phyloP scores from a whole-genome alignment of 768 basidiomycete species.

The Paxillus rubicundulus region DNA sequence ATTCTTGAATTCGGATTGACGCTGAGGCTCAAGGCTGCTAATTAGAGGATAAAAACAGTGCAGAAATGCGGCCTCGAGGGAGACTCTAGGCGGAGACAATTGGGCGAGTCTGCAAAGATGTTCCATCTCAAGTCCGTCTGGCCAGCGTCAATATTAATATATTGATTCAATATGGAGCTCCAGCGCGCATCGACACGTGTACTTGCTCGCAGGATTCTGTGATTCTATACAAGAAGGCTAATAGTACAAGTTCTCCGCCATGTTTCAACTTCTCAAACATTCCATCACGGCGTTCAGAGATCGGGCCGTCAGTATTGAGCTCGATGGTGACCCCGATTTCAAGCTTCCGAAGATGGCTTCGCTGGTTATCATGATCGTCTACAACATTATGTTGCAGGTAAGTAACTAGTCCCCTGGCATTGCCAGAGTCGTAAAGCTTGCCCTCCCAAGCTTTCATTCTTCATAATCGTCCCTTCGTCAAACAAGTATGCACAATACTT shows the following conservation, averaged over 20 bases:
- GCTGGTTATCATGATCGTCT: constrained; percentile 42
- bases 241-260: not conserved
- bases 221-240: too few relatives aligned
- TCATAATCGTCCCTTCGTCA: constrained; percentile 66
- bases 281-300: not conserved
- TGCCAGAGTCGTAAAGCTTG: not conserved
- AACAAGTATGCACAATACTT: constrained; percentile 59
- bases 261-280: constrained; percentile 4
- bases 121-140: too few relatives aligned
- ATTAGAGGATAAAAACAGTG: too few relatives aligned
- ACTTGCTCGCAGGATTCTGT: too few relatives aligned
- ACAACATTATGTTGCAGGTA: constrained; percentile 48
- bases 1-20: too few relatives aligned
- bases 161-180: too few relatives aligned
- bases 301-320: not conserved
- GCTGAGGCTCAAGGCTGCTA: too few relatives aligned
- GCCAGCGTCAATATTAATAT: too few relatives aligned
- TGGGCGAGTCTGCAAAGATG: too few relatives aligned
- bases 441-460: constrained; percentile 56
- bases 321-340: constrained; percentile 35
- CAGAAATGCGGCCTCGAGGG: too few relatives aligned
- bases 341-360: constrained; percentile 49
- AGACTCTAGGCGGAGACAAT: too few relatives aligned
- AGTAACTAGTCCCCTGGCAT: not conserved
- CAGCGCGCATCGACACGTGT: too few relatives aligned